Percentiles rank a stretch among this genome's conserved stretches.
These are phyloP conservation scores for Lactarius hatsudake DNA, from an alignment of 768 basidiomycete species.

Conservation along the genomic window DNA sequence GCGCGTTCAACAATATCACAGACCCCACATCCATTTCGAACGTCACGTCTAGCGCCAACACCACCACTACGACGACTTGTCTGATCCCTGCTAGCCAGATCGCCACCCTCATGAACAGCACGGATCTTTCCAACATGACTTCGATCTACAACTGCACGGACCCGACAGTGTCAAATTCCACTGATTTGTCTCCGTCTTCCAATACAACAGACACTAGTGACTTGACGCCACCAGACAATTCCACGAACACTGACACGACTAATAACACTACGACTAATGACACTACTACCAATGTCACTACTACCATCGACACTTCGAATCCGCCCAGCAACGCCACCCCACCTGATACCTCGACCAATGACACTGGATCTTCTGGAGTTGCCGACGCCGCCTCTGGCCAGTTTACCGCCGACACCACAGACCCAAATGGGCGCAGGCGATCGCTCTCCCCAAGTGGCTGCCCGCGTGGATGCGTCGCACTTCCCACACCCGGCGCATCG, in stretches of 20 bases:
- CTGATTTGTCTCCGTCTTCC: background rate
- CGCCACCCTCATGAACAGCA: background rate
- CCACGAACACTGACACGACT: background rate
- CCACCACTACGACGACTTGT: conserved; percentile 10
- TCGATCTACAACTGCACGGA: conserved; percentile 5
- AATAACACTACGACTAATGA: background rate
- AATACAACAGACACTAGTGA: background rate
- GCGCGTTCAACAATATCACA: background rate
- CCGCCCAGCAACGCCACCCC: background rate
- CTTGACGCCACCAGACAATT: background rate
- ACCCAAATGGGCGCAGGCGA: conserved; percentile 17
- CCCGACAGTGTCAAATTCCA: conserved; percentile 1
- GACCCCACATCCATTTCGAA: conserved; percentile 3
- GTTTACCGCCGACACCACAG: conserved; percentile 8
- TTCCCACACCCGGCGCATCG: conserved; percentile 29
- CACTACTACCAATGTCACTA: background rate
- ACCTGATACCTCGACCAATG: background rate
- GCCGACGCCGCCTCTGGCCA: background rate
- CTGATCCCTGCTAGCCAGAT: conserved; percentile 1
- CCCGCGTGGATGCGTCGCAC: background rate
- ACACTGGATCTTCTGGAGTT: background rate
- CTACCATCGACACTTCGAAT: background rate
- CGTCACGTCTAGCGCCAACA: background rate
- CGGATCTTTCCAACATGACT: conserved; percentile 4
- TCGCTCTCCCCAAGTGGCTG: conserved; percentile 13